Evolutionary conservation across 257 asterid species (phyloP).

Genomic region (Apocynum venetum): DNA sequence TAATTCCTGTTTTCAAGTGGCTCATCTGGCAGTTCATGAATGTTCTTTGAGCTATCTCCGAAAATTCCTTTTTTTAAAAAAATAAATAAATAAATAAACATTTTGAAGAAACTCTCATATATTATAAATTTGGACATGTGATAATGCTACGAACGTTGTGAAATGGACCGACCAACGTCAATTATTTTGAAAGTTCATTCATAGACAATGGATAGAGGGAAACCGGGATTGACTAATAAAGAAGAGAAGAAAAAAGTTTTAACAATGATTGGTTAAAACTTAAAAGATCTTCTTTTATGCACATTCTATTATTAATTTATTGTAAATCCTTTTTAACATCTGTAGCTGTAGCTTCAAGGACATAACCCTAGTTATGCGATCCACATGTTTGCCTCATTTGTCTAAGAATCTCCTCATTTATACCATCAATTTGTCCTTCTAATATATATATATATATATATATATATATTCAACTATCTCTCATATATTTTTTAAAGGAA

Average conservation of each 20-base stretch:
- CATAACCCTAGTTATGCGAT: constrained; percentile 18
- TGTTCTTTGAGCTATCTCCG: neutral
- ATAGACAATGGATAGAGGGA: neutral
- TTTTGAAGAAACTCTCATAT: neutral
- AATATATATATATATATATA: too few species aligned
- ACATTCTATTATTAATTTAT: neutral
- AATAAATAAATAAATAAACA: neutral
- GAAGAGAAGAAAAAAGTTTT: neutral
- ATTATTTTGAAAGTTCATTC: neutral
- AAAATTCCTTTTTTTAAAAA: too few species aligned
- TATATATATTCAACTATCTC: too few species aligned
- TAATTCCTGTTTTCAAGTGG: neutral
- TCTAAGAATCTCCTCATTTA: neutral
- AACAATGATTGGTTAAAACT: constrained; percentile 10
- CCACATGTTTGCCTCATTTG: neutral
- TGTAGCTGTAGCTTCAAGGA: neutral
- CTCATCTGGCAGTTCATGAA: too few species aligned
- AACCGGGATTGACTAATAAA: neutral
- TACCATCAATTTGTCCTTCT: neutral
- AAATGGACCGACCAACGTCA: neutral
- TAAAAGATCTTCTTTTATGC: neutral
- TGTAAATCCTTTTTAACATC: neutral
- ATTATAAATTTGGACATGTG: neutral
- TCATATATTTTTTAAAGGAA: too few species aligned
- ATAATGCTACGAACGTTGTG: neutral